These are phyloP conservation scores for Agarophyton chilense DNA, from an alignment of 23 red algal species.

Conservation along the genomic window DNA sequence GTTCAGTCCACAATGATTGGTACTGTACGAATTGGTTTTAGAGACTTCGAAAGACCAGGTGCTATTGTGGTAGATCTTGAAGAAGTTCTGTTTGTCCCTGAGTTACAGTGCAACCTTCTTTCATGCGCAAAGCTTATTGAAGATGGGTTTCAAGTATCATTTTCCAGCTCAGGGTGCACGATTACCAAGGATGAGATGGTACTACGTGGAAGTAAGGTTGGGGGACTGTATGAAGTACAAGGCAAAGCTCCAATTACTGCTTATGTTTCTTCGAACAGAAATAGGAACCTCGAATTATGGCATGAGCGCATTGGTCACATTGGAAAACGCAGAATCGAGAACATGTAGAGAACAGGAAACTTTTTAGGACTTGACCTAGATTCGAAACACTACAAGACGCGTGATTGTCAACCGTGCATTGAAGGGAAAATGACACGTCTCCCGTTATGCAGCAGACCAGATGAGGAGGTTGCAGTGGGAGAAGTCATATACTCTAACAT, in stretches of 20 bases:
- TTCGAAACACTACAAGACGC: neutral
- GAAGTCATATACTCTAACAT: constrained; percentile 19
- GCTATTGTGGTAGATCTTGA: neutral
- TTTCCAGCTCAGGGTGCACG: neutral
- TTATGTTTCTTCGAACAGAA: too few species aligned
- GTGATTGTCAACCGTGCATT: neutral
- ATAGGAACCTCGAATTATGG: neutral
- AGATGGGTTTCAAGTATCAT: neutral
- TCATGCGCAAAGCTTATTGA: neutral
- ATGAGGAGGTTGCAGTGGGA: neutral
- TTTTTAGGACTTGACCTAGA: neutral
- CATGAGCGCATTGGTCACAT: neutral
- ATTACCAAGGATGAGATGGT: neutral
- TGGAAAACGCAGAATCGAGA: neutral
- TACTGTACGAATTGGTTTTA: too few species aligned
- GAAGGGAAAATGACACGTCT: constrained; percentile 8
- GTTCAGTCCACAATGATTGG: too few species aligned
- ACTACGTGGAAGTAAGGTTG: neutral
- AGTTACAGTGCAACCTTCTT: neutral
- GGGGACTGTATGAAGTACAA: too few species aligned
- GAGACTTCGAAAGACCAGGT: too few species aligned
- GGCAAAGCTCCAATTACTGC: too few species aligned
- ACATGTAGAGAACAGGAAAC: neutral
- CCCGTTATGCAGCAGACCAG: neutral
- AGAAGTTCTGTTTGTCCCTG: neutral